phyloP scores from a whole-genome alignment of 257 asterid species.

The Avicennia marina region DNA sequence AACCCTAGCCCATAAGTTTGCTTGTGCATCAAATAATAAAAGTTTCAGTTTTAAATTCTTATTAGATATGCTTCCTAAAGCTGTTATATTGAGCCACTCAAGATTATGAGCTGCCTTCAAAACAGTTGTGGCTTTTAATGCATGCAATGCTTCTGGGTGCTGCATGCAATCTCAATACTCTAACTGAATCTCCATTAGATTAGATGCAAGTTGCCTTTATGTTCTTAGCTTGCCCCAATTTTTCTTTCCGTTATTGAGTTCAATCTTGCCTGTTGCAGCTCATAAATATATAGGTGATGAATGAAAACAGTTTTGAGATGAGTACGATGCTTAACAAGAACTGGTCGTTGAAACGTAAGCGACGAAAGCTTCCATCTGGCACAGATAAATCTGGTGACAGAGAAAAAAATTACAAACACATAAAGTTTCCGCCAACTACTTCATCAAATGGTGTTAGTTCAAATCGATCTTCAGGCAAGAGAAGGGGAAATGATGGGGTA shows the following conservation, averaged over 20 bases:
- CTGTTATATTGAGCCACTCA: background rate
- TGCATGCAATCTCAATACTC: background rate
- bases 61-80: background rate
- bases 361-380: conserved; percentile 47
- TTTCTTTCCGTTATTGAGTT: background rate
- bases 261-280: conserved; percentile 11
- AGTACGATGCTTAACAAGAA: conserved; percentile 39
- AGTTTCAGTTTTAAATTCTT: background rate
- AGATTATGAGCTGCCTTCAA: background rate
- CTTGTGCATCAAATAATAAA: background rate
- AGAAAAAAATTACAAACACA: conserved; percentile 28
- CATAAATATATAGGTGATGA: conserved; percentile 32
- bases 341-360: conserved; percentile 59
- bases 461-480: conserved; percentile 34
- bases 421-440: conserved; percentile 25
- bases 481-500: conserved; percentile 72
- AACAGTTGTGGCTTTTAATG: background rate
- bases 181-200: background rate
- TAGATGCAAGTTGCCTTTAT: background rate
- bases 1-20: background rate
- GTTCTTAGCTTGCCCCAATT: background rate
- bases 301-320: conserved; percentile 35
- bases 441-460: conserved; percentile 29
- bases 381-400: conserved; percentile 28
- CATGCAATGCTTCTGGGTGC: conserved; percentile 13